phyloP scores from a whole-genome alignment of 257 asterid genomes.

The Jasminum sambac region DNA sequence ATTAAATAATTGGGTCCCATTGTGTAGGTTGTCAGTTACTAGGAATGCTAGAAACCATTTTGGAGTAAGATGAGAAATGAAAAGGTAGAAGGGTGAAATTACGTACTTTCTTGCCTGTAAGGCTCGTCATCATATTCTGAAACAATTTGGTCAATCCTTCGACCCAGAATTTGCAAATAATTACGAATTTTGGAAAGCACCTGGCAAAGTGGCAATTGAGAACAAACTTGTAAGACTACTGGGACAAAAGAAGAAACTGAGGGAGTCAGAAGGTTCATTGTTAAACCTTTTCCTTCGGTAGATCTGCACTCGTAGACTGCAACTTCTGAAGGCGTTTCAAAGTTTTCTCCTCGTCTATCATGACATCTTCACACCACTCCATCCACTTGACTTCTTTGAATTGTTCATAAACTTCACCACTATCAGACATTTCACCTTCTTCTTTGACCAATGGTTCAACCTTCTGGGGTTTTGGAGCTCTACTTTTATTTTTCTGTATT shows the following conservation, averaged over 20 bases:
- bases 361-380: constrained; percentile 99
- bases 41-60: too few species aligned
- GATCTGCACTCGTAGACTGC: constrained; percentile 86
- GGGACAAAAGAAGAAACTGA: constrained; percentile 17
- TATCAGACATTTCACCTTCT: constrained; percentile 99
- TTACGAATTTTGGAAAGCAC: constrained; percentile 85
- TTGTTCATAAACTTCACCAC: constrained; percentile 89
- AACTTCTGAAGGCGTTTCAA: constrained; percentile 82
- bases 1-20: background rate
- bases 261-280: constrained; percentile 14
- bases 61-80: background rate
- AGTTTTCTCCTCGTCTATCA: constrained; percentile 81
- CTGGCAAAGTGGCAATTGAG: constrained; percentile 39
- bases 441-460: constrained; percentile 83
- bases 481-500: constrained; percentile 44
- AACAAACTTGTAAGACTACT: constrained; percentile 12
- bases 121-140: constrained; percentile 69
- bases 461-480: constrained; percentile 64
- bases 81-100: constrained; percentile 2
- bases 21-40: too few species aligned
- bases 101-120: constrained; percentile 84
- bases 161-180: constrained; percentile 92
- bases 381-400: constrained; percentile 97
- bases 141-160: constrained; percentile 83
- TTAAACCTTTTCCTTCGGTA: constrained; percentile 85